A percentile compares a stretch with the other conserved stretches of the same genome.
phyloP scores from a whole-genome alignment of 2,329 filamentous ascomycete species.

The Ophiostoma pallidulum region DNA sequence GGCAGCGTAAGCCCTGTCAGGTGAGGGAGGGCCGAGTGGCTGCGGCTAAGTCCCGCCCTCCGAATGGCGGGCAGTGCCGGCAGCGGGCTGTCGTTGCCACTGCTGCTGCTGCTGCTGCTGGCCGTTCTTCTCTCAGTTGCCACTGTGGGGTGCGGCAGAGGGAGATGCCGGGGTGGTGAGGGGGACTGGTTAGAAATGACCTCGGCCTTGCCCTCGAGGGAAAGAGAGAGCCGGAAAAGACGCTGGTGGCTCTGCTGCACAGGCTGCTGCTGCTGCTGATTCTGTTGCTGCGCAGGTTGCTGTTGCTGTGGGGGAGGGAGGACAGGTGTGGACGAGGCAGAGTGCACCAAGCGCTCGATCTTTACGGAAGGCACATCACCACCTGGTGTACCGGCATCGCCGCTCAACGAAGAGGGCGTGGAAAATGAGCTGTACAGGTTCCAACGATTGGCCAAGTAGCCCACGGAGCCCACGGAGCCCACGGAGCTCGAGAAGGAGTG shows the following conservation, averaged over 20 bases:
- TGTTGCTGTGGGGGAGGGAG: conserved; percentile 21
- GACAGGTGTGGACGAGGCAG: conserved; percentile 25
- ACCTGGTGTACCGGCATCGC: conserved; percentile 19
- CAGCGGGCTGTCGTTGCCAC: conserved; percentile 29
- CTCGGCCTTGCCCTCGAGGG: conserved; percentile 84
- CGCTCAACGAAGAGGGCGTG: conserved; percentile 34
- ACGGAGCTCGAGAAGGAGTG: conserved; percentile 15
- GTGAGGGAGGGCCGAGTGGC: conserved; percentile 56
- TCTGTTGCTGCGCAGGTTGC: conserved; percentile 7
- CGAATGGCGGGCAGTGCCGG: conserved; percentile 37
- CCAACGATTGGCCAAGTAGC: conserved; percentile 49
- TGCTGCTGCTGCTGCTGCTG: conserved; percentile 6
- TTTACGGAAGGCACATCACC: conserved; percentile 26
- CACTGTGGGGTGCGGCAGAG: conserved; percentile 28
- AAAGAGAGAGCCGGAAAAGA: conserved; percentile 67
- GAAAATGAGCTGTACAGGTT: conserved; percentile 44
- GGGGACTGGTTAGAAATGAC: conserved; percentile 60
- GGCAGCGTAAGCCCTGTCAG: conserved; percentile 49
- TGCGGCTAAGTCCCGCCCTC: conserved; percentile 53
- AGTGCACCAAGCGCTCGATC: conserved; percentile 36
- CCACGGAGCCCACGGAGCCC: conserved; percentile 24
- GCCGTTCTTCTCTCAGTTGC: background rate
- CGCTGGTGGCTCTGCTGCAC: conserved; percentile 24
- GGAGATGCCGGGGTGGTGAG: conserved; percentile 55
- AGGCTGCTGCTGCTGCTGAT: conserved; percentile 7